Base-by-base conservation (phyloP, 2,329 filamentous ascomycete genomes). In the Sphaerostilbella broomeana region DNA sequence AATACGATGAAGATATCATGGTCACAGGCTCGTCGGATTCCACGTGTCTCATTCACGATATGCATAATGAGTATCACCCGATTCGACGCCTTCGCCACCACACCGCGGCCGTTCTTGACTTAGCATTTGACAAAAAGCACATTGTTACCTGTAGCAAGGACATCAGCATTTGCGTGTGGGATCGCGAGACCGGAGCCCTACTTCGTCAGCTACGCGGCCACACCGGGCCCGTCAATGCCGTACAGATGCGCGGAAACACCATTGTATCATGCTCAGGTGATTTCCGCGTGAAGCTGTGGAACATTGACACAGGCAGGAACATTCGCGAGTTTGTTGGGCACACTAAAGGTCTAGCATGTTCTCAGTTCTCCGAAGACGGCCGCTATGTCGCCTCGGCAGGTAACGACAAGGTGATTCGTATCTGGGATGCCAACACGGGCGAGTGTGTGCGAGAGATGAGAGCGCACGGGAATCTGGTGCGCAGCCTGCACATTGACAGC, bases 81-180 rank as follows among this genome's bases (percentile, higher is more conserved):
- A 78, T 95, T 44, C 80, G 77, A 35, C 83, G 86, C 21, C 79
- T 98, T 11, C 67, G 69, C 22, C 79, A 83, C 47, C 92, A 98
- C 65, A 78, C 77, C 5, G 87, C 87, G 4, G 90, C 92, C 36
- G 89, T 98, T 26, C 75, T 98, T 11, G 92, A 98, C 58, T 80
- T 98, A 8, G 90, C 87, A 48, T 90, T 98, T 49, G 88, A 98
- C 58, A 78, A 87, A 48, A 81, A 83, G 52, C 84, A 94, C 63
- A 95, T 98, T 53, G 84, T 97, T 35, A 95, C 90, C 5, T 98
- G 92, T 69, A 95, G 87, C 59, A 98, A 98, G 64, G 92, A 98
- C 63, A 80, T 83, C 27, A 89, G 77, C 47, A 94, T 98, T 57
- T 94, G 89, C 56, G 81, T 98, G 17, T 97, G 90, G 90, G 86